These are phyloP conservation scores for Escallonia rubra DNA, from an alignment of 129 eudicot species.

Conservation along the genomic window DNA sequence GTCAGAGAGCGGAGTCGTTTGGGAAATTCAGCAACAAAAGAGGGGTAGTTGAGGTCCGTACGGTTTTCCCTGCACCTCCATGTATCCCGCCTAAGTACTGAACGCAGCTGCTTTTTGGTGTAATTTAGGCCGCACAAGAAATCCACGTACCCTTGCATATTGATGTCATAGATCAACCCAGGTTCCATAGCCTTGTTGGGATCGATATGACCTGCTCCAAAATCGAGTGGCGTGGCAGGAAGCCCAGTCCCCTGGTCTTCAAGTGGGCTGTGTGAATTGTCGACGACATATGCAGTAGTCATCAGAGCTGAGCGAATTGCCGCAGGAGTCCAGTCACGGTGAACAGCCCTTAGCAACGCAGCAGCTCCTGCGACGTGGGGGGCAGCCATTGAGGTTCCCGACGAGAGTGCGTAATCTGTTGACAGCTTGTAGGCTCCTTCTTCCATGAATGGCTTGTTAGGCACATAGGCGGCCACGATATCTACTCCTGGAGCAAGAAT, in stretches of 20 bases:
- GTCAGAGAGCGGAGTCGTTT: background rate
- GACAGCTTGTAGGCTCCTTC: slow-evolving; percentile 14
- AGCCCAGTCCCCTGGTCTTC: slow-evolving; percentile 14
- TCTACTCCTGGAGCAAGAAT: slow-evolving; percentile 51
- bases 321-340: slow-evolving; percentile 17
- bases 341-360: slow-evolving; percentile 20
- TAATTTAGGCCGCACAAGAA: slow-evolving; percentile 32
- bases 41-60: slow-evolving; percentile 41
- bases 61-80: slow-evolving; percentile 19
- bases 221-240: slow-evolving; percentile 27
- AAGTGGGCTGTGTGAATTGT: slow-evolving; percentile 18
- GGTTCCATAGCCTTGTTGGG: slow-evolving; percentile 37
- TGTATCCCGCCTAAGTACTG: slow-evolving; percentile 13
- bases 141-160: slow-evolving; percentile 26
- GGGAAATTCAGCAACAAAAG: slow-evolving; percentile 19
- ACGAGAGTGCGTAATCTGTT: slow-evolving; percentile 27
- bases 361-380: slow-evolving; percentile 25
- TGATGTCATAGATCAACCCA: slow-evolving; percentile 34
- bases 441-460: slow-evolving; percentile 27
- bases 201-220: slow-evolving; percentile 36
- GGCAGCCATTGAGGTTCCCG: slow-evolving; percentile 30
- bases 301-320: slow-evolving; percentile 28
- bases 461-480: slow-evolving; percentile 38
- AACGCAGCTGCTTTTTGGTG: slow-evolving; percentile 22
- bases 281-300: slow-evolving; percentile 16